Evolutionary conservation across 2,329 filamentous ascomycete genomes (phyloP).

Genomic region (Ramichloridium luteum): DNA sequence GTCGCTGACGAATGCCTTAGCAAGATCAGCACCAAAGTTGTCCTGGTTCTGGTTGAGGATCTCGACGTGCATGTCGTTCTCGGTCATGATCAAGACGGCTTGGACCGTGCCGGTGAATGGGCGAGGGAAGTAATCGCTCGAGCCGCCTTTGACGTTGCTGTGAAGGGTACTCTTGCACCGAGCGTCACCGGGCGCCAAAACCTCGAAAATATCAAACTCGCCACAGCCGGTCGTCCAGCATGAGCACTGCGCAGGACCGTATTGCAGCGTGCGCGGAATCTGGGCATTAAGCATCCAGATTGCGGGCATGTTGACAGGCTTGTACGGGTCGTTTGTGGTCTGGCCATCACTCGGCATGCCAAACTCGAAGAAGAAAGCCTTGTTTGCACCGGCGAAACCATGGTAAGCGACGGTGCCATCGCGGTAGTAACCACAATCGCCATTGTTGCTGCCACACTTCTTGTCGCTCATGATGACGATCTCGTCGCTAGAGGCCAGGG

Average conservation of each 20-base stretch:
- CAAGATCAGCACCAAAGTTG: slow-evolving; percentile 25
- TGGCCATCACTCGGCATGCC: slow-evolving; percentile 53
- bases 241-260: slow-evolving; percentile 50
- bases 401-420: slow-evolving; percentile 38
- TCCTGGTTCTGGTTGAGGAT: slow-evolving; percentile 29
- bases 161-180: slow-evolving; percentile 62
- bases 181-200: slow-evolving; percentile 51
- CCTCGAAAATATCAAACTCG: slow-evolving; percentile 65
- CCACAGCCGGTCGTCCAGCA: slow-evolving; percentile 62
- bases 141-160: slow-evolving; percentile 48
- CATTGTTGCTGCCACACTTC: slow-evolving; percentile 33
- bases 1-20: slow-evolving; percentile 22
- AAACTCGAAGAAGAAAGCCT: slow-evolving; percentile 64
- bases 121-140: slow-evolving; percentile 59
- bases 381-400: slow-evolving; percentile 57
- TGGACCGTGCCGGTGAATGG: slow-evolving; percentile 49
- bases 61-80: slow-evolving; percentile 45
- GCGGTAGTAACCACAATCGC: slow-evolving; percentile 28
- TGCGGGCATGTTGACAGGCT: slow-evolving; percentile 52
- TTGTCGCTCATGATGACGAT: slow-evolving; percentile 40
- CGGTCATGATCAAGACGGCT: slow-evolving; percentile 50
- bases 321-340: slow-evolving; percentile 27
- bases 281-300: slow-evolving; percentile 65
- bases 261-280: slow-evolving; percentile 59
- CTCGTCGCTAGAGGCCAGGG: slow-evolving; percentile 39